Conservation (phyloP, 192 early-diverging fungal genomes). For the Umbelopsis isabellina region DNA sequence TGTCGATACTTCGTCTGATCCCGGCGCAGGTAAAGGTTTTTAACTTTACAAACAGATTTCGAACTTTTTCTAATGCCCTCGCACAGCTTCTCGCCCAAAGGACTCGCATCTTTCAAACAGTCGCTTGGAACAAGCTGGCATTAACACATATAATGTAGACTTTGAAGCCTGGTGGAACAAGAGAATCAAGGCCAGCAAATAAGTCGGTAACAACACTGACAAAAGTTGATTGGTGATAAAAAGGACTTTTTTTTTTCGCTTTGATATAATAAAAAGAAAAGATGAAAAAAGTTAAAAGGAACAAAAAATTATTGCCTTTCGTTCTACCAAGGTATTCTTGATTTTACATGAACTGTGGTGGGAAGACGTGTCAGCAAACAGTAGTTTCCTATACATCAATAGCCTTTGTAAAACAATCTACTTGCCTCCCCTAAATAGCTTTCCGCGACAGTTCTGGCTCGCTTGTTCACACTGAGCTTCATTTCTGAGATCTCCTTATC, state of each 20-base stretch:
- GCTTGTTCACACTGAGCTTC: constrained; percentile 92
- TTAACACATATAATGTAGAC: constrained; percentile 48
- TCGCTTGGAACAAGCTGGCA: constrained; percentile 59
- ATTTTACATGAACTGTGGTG: not conserved
- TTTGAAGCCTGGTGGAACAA: constrained; percentile 62
- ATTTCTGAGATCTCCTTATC: constrained; percentile 99
- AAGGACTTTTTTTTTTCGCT: constrained; percentile 3
- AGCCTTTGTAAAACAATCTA: not conserved
- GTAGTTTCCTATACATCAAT: not conserved
- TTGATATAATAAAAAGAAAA: constrained; percentile 1
- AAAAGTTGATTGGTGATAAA: not conserved
- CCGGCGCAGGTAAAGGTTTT: constrained; percentile 28
- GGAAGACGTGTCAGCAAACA: not conserved
- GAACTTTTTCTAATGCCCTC: not conserved
- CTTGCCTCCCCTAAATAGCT: constrained; percentile 41
- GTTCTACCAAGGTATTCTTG: constrained; percentile 20
- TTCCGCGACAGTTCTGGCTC: constrained; percentile 66
- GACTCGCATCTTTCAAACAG: constrained; percentile 68
- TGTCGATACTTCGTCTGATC: constrained; percentile 34
- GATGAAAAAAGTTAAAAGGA: not conserved
- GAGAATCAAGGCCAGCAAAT: constrained; percentile 8
- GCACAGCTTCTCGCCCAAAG: constrained; percentile 60
- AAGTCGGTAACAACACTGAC: not conserved
- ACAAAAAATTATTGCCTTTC: not conserved
- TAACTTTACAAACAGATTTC: not conserved